Conservation (phyloP, 2,329 filamentous ascomycete species). For the Alternaria gaisen region DNA sequence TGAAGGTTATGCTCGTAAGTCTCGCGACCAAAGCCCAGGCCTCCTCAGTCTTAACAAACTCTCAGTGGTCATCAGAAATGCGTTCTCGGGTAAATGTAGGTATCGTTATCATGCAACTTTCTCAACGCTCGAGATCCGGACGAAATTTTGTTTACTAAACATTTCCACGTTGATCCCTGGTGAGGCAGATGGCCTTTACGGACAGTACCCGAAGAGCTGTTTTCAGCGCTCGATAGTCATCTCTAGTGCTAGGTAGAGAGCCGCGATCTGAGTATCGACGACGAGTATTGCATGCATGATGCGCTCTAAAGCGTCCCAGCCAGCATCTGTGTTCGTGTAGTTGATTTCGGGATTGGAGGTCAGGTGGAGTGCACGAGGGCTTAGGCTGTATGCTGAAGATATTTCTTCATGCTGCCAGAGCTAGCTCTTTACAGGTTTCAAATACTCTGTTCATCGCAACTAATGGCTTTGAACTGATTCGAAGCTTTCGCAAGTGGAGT, state of each 20-base stretch:
- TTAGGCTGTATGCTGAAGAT: neutral
- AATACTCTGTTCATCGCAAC: neutral
- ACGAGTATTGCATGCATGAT: constrained; percentile 24
- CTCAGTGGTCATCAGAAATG: constrained; percentile 51
- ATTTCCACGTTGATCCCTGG: constrained; percentile 47
- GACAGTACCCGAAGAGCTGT: constrained; percentile 44
- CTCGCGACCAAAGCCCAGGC: constrained; percentile 50
- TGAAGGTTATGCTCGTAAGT: constrained; percentile 52
- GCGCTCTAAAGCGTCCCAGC: constrained; percentile 28
- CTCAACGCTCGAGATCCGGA: neutral
- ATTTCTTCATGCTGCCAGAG: neutral
- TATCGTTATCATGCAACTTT: neutral
- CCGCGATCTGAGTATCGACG: constrained; percentile 22
- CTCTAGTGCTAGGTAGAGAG: constrained; percentile 25
- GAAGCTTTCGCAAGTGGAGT: neutral
- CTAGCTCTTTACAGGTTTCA: neutral
- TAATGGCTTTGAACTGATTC: neutral
- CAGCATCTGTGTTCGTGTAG: constrained; percentile 10
- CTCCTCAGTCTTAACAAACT: constrained; percentile 39
- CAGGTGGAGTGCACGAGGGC: neutral
- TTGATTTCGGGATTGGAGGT: neutral
- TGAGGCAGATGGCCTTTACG: constrained; percentile 43
- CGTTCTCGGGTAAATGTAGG: constrained; percentile 39
- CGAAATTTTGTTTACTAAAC: constrained; percentile 6
- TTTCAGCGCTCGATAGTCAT: constrained; percentile 47